Conservation (phyloP, 352 stramenopile species). For the Globisporangium takayamanum region DNA sequence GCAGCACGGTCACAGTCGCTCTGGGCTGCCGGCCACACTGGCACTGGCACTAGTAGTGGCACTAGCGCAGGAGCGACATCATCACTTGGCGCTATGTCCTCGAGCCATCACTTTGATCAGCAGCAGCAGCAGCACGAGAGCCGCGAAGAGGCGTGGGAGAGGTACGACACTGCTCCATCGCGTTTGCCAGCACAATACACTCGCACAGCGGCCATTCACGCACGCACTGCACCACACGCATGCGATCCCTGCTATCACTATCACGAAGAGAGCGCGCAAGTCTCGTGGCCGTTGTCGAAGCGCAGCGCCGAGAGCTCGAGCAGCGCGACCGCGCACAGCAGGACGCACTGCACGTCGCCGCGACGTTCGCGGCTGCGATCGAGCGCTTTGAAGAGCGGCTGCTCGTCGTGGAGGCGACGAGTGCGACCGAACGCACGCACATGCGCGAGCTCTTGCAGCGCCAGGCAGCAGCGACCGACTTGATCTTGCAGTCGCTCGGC, state of each 20-base stretch:
- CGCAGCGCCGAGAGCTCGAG: conserved; percentile 51
- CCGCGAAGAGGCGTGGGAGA: conserved; percentile 35
- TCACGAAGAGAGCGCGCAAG: conserved; percentile 37
- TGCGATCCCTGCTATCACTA: neutral
- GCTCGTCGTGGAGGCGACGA: conserved; percentile 35
- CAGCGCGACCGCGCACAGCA: conserved; percentile 42
- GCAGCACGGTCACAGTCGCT: too few relatives aligned
- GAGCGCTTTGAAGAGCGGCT: conserved; percentile 55
- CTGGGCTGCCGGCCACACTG: too few relatives aligned
- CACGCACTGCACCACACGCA: too few relatives aligned
- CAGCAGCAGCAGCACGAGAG: conserved; percentile 10
- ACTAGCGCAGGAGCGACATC: conserved; percentile 1
- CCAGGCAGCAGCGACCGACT: conserved; percentile 36
- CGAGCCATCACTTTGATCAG: conserved; percentile 1
- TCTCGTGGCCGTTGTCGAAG: conserved; percentile 55
- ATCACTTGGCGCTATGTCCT: too few relatives aligned
- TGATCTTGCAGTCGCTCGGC: conserved; percentile 49
- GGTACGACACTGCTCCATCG: conserved; percentile 15
- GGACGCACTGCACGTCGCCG: conserved; percentile 43
- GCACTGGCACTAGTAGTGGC: too few relatives aligned
- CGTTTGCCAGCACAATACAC: too few relatives aligned
- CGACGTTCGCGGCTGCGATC: conserved; percentile 46
- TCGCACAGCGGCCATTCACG: too few relatives aligned
- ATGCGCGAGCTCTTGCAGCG: conserved; percentile 36
- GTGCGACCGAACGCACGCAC: conserved; percentile 31